Percentiles rank a stretch among this genome's conserved stretches.
Evolutionary conservation across 352 stramenopile species (phyloP).

Genomic region (Phytophthora pluvialis): DNA sequence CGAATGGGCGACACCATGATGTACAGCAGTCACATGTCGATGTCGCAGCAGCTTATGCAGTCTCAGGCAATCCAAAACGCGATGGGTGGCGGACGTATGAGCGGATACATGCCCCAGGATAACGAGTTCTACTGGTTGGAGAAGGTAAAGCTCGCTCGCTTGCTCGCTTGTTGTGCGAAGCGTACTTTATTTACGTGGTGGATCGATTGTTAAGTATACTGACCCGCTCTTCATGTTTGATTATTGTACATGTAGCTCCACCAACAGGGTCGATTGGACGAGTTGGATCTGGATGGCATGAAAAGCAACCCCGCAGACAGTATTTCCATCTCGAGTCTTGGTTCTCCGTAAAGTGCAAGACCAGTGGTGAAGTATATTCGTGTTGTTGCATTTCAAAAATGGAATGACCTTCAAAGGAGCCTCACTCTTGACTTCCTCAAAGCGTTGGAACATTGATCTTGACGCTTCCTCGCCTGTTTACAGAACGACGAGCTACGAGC

Average conservation of each 20-base stretch:
- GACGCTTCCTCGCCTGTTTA: neutral
- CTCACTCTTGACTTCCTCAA: neutral
- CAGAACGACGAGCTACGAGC: slow-evolving; percentile 13
- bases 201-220: slow-evolving; percentile 3
- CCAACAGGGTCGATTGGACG: slow-evolving; percentile 58
- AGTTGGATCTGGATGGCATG: slow-evolving; percentile 46
- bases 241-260: slow-evolving; percentile 48
- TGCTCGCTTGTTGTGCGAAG: neutral
- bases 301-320: slow-evolving; percentile 44
- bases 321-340: slow-evolving; percentile 62
- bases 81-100: slow-evolving; percentile 57
- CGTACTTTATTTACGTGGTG: neutral
- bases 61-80: slow-evolving; percentile 85
- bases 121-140: slow-evolving; percentile 92
- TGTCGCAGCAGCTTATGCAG: slow-evolving; percentile 90
- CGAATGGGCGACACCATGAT: slow-evolving; percentile 84
- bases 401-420: slow-evolving; percentile 5
- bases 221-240: slow-evolving; percentile 16
- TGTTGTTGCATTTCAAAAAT: slow-evolving; percentile 31
- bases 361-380: slow-evolving; percentile 29
- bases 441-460: neutral
- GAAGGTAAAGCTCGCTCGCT: slow-evolving; percentile 55
- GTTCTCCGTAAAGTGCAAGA: slow-evolving; percentile 32
- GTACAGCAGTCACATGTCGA: slow-evolving; percentile 76
- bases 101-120: slow-evolving; percentile 64